Conservation (phyloP, 169 alveolate genomes). For the Amoebophrya sp. region DNA sequence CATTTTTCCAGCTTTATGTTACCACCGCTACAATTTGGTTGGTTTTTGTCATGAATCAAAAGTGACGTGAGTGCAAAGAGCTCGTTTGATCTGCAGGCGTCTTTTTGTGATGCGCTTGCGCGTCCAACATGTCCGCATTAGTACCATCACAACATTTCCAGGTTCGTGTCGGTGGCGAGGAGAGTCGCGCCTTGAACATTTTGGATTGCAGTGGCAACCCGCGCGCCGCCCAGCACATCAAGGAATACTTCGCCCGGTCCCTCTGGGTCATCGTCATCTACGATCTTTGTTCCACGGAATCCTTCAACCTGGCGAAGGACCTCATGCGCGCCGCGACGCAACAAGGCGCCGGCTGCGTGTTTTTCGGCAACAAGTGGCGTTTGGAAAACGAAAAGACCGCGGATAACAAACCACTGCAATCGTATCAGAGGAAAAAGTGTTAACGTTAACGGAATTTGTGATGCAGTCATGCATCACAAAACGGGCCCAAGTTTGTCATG, state of each 20-base stretch:
- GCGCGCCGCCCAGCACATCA: neutral
- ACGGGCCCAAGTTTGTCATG: too few species aligned
- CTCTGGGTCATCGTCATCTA: neutral
- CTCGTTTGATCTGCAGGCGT: too few species aligned
- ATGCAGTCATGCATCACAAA: too few species aligned
- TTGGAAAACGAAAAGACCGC: neutral
- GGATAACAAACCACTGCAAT: too few species aligned
- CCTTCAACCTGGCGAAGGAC: neutral
- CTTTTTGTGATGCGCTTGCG: too few species aligned
- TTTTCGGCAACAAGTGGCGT: neutral
- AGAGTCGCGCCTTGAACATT: neutral
- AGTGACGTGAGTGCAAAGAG: too few species aligned
- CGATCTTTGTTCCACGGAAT: neutral
- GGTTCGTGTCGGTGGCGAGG: neutral
- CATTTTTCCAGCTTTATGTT: neutral
- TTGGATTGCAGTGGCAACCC: neutral
- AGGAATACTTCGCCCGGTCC: neutral
- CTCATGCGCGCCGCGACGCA: neutral
- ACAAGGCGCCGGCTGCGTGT: neutral
- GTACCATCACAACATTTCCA: neutral
- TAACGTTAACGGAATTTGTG: too few species aligned
- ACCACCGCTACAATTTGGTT: too few species aligned
- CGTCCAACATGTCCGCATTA: too few species aligned
- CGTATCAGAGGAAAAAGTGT: too few species aligned
- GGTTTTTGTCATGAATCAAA: too few species aligned